Base-by-base conservation (phyloP, 1,139 yeast genomes). In the Spathaspora sp. region DNA sequence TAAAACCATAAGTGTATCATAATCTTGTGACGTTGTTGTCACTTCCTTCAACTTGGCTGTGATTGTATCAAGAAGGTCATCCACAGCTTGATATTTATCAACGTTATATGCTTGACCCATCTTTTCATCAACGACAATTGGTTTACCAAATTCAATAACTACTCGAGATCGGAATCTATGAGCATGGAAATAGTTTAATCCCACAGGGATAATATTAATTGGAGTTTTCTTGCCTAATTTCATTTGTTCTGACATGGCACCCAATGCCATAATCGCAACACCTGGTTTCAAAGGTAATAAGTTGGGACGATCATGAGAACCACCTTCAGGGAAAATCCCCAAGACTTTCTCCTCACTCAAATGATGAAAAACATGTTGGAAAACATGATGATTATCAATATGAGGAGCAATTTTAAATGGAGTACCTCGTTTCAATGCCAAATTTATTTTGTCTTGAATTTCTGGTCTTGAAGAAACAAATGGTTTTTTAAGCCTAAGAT, bases 1-100 rank as follows among this genome's bases (percentile, higher is more conserved):
- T 43, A 91, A 84, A n/a, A 89, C 89, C 84, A 90, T 87, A 47
- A 93, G 71, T 3, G 97, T 89, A 53, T 91, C 98, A 66, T 85
- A 93, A 64, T 93, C 98, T 24, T 90, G 86, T 60, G 96, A 88
- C n/a, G 93, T 86, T 3, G 91, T 95, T 1, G 98, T 91, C 20
- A 91, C 98, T 10, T 95, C 84, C 57, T 84, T 84, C 53, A 93
- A 74, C 15, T 91, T 89, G 50, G 83, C 80, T 3, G 93, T 83
- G 41, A 91, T 80, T 17, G 76, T 73, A 23, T 84, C 86, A 55
- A 93, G 71, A 38, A 91, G 70, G 45, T 82, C 80, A 46, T 80
- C 79, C 9, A 90, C 89, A 0, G 95, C 86, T 29, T 79, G 84
- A 50, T 85, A 77, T 2, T 84, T 77, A 43, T 59, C 53, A 50